A percentile compares a stretch with the other conserved stretches of the same genome.
phyloP scores from a whole-genome alignment of 257 asterid genomes.

The Gardenia jasminoides region DNA sequence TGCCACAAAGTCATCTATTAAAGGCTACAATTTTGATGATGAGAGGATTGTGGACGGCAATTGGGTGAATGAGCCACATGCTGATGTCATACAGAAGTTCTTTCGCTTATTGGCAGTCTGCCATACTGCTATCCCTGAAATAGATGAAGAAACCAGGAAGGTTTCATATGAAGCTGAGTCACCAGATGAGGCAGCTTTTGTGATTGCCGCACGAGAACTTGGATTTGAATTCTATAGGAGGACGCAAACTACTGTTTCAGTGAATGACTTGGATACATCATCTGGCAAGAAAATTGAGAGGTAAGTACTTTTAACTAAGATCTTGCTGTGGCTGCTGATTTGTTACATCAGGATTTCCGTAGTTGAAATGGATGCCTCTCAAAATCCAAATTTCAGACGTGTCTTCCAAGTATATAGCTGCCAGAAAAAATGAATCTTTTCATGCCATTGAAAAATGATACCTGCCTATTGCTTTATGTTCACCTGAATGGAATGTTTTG shows the following conservation, averaged over 20 bases:
- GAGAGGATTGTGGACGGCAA: conserved; percentile 62
- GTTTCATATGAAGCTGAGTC: conserved; percentile 91
- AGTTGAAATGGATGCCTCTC: not conserved
- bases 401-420: not conserved
- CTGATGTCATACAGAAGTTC: conserved; percentile 66
- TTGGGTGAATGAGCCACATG: conserved; percentile 59
- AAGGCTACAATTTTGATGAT: conserved; percentile 86
- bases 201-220: conserved; percentile 85
- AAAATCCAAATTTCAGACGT: not conserved
- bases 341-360: not conserved
- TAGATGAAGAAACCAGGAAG: conserved; percentile 58
- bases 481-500: not conserved
- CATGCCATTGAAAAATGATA: not conserved
- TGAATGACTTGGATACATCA: conserved; percentile 57
- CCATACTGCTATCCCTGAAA: conserved; percentile 92
- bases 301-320: conserved; percentile 34
- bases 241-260: conserved; percentile 64
- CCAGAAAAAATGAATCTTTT: not conserved
- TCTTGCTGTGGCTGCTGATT: not conserved
- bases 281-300: conserved; percentile 65
- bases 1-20: conserved; percentile 43
- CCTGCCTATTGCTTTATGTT: not conserved
- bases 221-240: conserved; percentile 84
- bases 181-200: conserved; percentile 97
- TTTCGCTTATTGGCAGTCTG: conserved; percentile 76